phyloP scores from a whole-genome alignment of 1,284 basidiomycete species.

The Naganishia sp. region DNA sequence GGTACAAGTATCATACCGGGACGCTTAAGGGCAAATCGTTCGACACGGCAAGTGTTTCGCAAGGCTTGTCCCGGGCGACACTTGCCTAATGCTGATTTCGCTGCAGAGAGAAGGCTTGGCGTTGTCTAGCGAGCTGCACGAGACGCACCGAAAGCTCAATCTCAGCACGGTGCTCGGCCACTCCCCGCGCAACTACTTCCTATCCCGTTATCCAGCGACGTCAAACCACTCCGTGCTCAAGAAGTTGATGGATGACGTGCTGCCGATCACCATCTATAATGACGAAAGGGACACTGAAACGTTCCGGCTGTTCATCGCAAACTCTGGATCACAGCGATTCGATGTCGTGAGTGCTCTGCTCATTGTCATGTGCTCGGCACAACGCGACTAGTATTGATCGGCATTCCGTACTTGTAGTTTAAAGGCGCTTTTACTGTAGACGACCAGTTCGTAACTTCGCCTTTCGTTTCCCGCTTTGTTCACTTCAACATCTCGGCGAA shows the following conservation, averaged over 20 bases:
- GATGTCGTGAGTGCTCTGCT: conserved; percentile 57
- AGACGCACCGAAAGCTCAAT: conserved; percentile 43
- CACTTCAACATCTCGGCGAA: conserved; percentile 44
- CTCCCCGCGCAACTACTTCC: conserved; percentile 70
- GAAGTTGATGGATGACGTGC: conserved; percentile 63
- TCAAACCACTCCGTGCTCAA: conserved; percentile 66
- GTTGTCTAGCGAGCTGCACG: conserved; percentile 41
- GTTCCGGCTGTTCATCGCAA: conserved; percentile 69
- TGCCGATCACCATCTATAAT: conserved; percentile 45
- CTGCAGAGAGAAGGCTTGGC: conserved; percentile 43
- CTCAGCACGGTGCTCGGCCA: conserved; percentile 61
- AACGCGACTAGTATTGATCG: conserved; percentile 41
- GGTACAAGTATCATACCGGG: conserved; percentile 48
- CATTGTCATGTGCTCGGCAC: not conserved
- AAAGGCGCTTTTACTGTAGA: conserved; percentile 71
- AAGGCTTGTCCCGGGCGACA: not conserved
- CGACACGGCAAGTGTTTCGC: conserved; percentile 41
- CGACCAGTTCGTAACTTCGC: conserved; percentile 71
- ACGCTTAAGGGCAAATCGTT: conserved; percentile 41
- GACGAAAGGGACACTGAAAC: conserved; percentile 45
- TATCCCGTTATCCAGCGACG: conserved; percentile 66
- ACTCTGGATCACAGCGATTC: conserved; percentile 74
- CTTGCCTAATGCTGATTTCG: not conserved
- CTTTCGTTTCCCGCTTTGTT: conserved; percentile 57
- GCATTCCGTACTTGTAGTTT: conserved; percentile 44